Percentiles rank a stretch among this genome's conserved stretches.
These are phyloP conservation scores for Chrysochromulina tobinii DNA, from an alignment of 78 protist genomes.

Conservation along the genomic window DNA sequence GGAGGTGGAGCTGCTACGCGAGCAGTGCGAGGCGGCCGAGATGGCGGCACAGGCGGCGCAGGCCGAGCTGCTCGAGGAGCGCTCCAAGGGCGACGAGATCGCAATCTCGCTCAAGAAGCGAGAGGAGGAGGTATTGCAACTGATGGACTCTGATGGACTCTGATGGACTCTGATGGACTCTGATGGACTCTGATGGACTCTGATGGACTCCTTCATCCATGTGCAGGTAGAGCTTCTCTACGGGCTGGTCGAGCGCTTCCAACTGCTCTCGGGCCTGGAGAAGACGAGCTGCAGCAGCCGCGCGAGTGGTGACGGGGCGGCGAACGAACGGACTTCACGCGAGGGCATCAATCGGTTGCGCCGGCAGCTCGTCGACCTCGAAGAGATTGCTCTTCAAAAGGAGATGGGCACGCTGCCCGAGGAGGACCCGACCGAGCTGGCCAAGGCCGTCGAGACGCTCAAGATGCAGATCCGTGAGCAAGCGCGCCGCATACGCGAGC, in stretches of 20 bases:
- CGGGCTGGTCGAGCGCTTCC: neutral
- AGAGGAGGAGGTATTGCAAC: neutral
- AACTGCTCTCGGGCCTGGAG: neutral
- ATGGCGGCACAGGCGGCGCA: neutral
- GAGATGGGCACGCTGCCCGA: neutral
- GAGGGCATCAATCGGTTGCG: neutral
- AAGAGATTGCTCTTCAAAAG: neutral
- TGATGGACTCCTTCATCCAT: neutral
- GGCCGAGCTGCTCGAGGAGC: neutral
- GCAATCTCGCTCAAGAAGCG: no score
- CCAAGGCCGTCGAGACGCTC: neutral
- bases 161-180: neutral
- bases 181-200: neutral
- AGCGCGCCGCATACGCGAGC: neutral
- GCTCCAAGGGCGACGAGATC: neutral
- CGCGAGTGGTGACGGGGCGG: neutral
- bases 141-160: neutral
- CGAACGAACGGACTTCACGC: neutral
- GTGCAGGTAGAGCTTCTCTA: neutral
- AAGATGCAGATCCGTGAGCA: neutral
- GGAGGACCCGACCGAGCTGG: neutral
- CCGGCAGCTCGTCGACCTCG: neutral
- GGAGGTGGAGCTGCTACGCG: neutral
- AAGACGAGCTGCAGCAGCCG: neutral
- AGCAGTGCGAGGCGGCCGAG: neutral